Evolutionary conservation across 2,329 filamentous ascomycete genomes (phyloP), one percentile per base, ranked within the genome.

Genomic region (Celoporthe dispersa): DNA sequence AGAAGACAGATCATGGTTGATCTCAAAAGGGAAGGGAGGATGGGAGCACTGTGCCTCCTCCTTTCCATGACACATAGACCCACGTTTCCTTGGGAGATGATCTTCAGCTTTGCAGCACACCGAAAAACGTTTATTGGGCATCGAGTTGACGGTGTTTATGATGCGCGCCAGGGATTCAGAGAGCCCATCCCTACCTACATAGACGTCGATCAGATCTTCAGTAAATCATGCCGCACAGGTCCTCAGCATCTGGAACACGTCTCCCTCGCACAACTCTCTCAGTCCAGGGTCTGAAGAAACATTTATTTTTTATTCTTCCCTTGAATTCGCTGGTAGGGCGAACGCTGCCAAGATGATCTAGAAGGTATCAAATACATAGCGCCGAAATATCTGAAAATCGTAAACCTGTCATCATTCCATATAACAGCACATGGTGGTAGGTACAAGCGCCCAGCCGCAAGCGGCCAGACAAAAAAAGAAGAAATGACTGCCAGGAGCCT

Each of bases 141-240:
- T 19, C 33, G 14, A 16, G 12, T 31, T 7, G 19, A 31, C 25
- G 14, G 28, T 33, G 53, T 57, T 57, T 31, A 31, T 33, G 57
- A 60, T 60, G 31, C 57, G 57, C 33, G 57, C 33, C 31, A 60
- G 57, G 57, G 63, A 31, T 66, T 66, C 51, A 64, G 68, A 70
- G 60, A 70, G 59, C 44, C 48, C 44, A 48, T n/a, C 22, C 31
- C 55, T 64, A 35, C 59, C 28, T 16, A 16, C 16, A 44, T 44
- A 1, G 22, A 57, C 41, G 65, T 61, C 60, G 65, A 70, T 70
- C 68, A 61, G 65, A 70, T 70, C 60, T 55, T 37, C 68, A 64
- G 25, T 55, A 37, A 48, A 44, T 65, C 59, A 33, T 55, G 51
- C 16, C 25, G 12, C 51, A 31, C 2, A 19, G 19, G 7, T 33